Evolutionary conservation across 305 asterid genomes (phyloP).

Genomic region (Ajuga reptans): DNA sequence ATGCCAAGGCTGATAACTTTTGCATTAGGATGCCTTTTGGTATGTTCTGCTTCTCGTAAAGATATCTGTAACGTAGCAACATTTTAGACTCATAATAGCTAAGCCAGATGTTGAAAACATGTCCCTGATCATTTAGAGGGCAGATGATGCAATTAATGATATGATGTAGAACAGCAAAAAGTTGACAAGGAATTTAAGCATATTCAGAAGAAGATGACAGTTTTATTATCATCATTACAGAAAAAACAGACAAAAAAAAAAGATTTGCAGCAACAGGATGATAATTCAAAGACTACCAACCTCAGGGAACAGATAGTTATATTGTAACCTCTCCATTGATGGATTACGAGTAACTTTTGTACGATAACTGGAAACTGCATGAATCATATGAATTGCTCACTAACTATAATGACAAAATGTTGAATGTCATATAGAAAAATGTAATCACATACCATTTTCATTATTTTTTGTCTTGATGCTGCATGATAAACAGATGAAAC

Average conservation of each 20-base stretch:
- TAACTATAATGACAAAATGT: not conserved
- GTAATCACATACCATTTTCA: slow-evolving; percentile 33
- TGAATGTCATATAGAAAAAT: not conserved
- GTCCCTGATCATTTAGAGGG: not conserved
- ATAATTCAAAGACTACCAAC: slow-evolving; percentile 27
- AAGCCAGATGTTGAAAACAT: not conserved
- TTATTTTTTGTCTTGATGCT: slow-evolving; percentile 38
- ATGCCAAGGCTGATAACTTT: slow-evolving; percentile 77
- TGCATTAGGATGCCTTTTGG: slow-evolving; percentile 55
- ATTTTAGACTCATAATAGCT: slow-evolving; percentile 1
- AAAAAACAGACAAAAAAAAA: not conserved
- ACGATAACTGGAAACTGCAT: slow-evolving; percentile 41
- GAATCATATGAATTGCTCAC: slow-evolving; percentile 9
- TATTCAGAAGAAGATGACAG: not conserved
- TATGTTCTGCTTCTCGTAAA: slow-evolving; percentile 45
- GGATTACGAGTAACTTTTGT: slow-evolving; percentile 68
- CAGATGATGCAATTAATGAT: not conserved
- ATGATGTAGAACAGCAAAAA: not conserved
- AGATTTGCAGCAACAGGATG: not conserved
- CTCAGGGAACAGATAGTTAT: slow-evolving; percentile 82
- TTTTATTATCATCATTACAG: not conserved
- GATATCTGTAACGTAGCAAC: slow-evolving; percentile 39
- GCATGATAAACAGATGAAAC: slow-evolving; percentile 27
- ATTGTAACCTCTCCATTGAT: slow-evolving; percentile 61
- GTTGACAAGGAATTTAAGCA: not conserved